phyloP scores from a whole-genome alignment of 352 stramenopile species.

The Saprolegnia parasitica region DNA sequence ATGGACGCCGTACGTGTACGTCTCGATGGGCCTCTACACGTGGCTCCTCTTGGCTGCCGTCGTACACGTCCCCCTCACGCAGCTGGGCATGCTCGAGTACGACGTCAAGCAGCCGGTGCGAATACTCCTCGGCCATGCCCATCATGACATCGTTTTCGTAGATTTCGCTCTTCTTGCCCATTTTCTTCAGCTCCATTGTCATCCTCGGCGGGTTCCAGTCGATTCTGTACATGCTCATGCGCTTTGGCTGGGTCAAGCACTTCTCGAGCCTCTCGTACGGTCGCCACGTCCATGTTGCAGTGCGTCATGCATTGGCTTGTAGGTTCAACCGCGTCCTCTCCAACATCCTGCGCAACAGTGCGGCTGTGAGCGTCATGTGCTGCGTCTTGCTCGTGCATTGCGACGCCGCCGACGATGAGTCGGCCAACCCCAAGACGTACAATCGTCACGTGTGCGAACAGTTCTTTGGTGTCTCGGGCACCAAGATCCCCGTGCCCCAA shows the following conservation, averaged over 20 bases:
- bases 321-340: slow-evolving; percentile 72
- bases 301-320: slow-evolving; percentile 8
- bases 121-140: background rate
- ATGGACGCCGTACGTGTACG: slow-evolving; percentile 85
- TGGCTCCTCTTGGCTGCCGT: slow-evolving; percentile 75
- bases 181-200: slow-evolving; percentile 78
- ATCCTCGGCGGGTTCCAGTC: slow-evolving; percentile 65
- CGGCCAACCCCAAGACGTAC: slow-evolving; percentile 42
- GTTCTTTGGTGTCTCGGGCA: slow-evolving; percentile 65
- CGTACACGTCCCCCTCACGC: slow-evolving; percentile 67
- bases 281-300: background rate
- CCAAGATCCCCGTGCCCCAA: slow-evolving; percentile 31
- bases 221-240: slow-evolving; percentile 31
- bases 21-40: slow-evolving; percentile 80
- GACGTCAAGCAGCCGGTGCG: slow-evolving; percentile 81
- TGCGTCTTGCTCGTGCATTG: slow-evolving; percentile 80
- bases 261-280: slow-evolving; percentile 61
- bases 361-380: slow-evolving; percentile 74
- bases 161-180: slow-evolving; percentile 82
- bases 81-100: slow-evolving; percentile 63
- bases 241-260: slow-evolving; percentile 54
- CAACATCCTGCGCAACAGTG: slow-evolving; percentile 77
- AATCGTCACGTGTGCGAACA: slow-evolving; percentile 75
- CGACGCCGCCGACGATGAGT: slow-evolving; percentile 43
- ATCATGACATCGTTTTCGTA: slow-evolving; percentile 17